A percentile compares a stretch with the other conserved stretches of the same genome.
These are phyloP conservation scores for Kazachstania sp. DNA, from an alignment of 1,139 yeast genomes.

Conservation along the genomic window DNA sequence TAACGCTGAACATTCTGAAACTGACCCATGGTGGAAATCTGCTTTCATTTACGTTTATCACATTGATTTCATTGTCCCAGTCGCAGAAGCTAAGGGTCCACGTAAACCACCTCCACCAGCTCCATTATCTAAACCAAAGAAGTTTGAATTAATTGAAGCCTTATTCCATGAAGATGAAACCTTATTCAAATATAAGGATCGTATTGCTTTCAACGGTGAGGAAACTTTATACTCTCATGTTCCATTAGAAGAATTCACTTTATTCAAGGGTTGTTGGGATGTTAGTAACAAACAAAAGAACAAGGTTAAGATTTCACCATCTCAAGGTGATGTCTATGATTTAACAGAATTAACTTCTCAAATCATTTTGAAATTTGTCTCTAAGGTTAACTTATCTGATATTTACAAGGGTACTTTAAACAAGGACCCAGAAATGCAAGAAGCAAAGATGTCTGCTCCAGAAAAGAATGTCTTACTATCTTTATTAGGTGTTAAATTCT, in stretches of 20 bases:
- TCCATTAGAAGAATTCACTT: constrained; percentile 19
- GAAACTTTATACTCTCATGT: constrained; percentile 17
- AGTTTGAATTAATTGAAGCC: constrained; percentile 14
- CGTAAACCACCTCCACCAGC: constrained; percentile 9
- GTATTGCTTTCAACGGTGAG: constrained; percentile 20
- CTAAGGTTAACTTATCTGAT: constrained; percentile 14
- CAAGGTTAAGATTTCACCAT: constrained; percentile 2
- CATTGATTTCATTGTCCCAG: constrained; percentile 11
- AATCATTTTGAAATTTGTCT: constrained; percentile 12
- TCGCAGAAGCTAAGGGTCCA: neutral
- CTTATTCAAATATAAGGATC: constrained; percentile 13
- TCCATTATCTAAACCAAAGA: constrained; percentile 15
- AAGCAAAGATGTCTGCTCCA: constrained; percentile 15
- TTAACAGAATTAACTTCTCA: constrained; percentile 12
- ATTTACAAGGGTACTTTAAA: constrained; percentile 15
- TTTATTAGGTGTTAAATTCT: constrained; percentile 16
- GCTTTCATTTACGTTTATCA: constrained; percentile 15
- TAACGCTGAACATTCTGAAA: constrained; percentile 1
- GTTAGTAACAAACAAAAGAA: constrained; percentile 14
- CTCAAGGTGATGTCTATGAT: neutral
- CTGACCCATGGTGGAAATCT: constrained; percentile 17
- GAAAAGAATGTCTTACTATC: constrained; percentile 14
- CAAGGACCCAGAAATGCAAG: constrained; percentile 14
- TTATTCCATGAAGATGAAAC: constrained; percentile 15
- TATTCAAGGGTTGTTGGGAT: constrained; percentile 20